phyloP scores from a whole-genome alignment of 2,329 filamentous ascomycete genomes.

The Myrmaecium sp. region DNA sequence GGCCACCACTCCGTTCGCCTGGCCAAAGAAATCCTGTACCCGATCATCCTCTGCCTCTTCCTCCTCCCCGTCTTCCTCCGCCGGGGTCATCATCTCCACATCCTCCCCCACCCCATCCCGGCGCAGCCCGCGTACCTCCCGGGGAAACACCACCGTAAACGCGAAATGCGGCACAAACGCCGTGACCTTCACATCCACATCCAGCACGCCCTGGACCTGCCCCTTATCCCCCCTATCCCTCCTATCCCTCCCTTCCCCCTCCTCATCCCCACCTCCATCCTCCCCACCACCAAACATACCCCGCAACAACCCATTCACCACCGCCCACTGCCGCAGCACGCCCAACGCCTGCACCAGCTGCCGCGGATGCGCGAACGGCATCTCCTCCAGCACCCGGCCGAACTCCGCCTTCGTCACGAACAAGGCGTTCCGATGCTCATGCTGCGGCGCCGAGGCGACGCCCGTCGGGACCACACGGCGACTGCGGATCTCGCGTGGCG shows the following conservation, averaged over 20 bases:
- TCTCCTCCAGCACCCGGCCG: conserved; percentile 45
- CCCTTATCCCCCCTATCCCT: no score
- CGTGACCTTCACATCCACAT: not conserved
- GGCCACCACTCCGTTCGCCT: no score
- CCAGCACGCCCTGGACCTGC: conserved; percentile 12
- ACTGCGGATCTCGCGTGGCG: conserved; percentile 34
- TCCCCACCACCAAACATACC: not conserved
- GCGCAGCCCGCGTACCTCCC: no score
- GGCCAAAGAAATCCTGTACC: no score
- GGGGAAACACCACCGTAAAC: no score
- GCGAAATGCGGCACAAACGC: not conserved
- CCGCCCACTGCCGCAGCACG: conserved; percentile 5
- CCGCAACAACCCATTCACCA: not conserved
- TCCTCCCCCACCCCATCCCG: no score
- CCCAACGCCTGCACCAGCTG: conserved; percentile 63
- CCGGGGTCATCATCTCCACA: no score
- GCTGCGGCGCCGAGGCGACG: conserved; percentile 11
- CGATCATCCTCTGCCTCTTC: no score
- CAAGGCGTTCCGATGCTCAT: conserved; percentile 39
- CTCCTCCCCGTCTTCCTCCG: no score
- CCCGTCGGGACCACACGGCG: conserved; percentile 29
- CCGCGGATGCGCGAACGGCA: conserved; percentile 63
- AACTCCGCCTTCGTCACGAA: conserved; percentile 59
- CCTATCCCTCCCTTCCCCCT: no score
- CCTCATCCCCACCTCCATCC: no score